Evolutionary conservation across 129 eudicot genomes (phyloP).

Genomic region (Tagetes patula): DNA sequence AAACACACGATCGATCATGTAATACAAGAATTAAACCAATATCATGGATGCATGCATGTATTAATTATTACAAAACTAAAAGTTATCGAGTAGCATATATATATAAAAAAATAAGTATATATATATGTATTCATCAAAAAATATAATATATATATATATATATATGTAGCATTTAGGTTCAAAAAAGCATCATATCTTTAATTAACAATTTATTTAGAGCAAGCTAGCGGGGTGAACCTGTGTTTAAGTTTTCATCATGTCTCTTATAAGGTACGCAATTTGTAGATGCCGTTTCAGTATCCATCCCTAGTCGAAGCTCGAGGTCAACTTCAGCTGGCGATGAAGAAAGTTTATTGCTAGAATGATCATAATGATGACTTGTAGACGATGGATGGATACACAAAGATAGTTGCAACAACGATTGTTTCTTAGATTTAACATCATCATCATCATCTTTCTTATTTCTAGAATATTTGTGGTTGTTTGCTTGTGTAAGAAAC

Average conservation of each 20-base stretch:
- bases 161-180: too few species aligned
- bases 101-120: too few species aligned
- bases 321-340: slow-evolving; percentile 45
- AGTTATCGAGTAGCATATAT: too few species aligned
- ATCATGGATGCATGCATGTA: too few species aligned
- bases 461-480: slow-evolving; percentile 12
- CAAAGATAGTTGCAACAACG: slow-evolving; percentile 35
- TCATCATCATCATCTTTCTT: slow-evolving; percentile 22
- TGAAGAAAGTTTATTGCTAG: not conserved
- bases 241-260: not conserved
- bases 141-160: too few species aligned
- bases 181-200: too few species aligned
- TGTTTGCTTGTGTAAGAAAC: not conserved
- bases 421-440: slow-evolving; percentile 16
- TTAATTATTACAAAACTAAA: too few species aligned
- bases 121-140: too few species aligned
- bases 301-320: slow-evolving; percentile 53
- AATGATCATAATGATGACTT: not conserved
- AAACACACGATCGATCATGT: too few species aligned
- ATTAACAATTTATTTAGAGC: too few species aligned
- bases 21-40: too few species aligned
- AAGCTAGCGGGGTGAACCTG: too few species aligned
- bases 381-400: slow-evolving; percentile 26
- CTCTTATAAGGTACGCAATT: not conserved
- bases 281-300: slow-evolving; percentile 19